These are phyloP conservation scores for Penicillium oxalicum DNA, from an alignment of 2,329 filamentous ascomycete species.

Conservation along the genomic window DNA sequence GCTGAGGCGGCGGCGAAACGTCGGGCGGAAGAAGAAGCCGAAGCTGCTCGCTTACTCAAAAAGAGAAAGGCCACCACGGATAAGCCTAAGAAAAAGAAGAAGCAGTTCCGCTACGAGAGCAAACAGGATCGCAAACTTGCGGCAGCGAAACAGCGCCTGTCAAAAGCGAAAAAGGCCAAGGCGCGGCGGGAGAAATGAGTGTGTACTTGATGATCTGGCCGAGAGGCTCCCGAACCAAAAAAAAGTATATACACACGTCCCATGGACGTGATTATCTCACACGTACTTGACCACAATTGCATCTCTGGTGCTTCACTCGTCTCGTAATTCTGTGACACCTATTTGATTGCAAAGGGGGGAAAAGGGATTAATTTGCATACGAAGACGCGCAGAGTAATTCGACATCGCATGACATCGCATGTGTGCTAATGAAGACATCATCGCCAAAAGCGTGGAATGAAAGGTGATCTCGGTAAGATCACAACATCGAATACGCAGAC, in stretches of 20 bases:
- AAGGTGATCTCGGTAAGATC: constrained; percentile 22
- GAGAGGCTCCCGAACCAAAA: background rate
- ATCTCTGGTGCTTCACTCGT: background rate
- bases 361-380: constrained; percentile 14
- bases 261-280: constrained; percentile 8
- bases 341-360: background rate
- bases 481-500: constrained; percentile 24
- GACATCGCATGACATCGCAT: constrained; percentile 12
- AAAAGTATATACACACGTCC: background rate
- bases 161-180: constrained; percentile 65
- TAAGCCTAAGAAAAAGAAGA: constrained; percentile 72
- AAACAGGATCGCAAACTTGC: constrained; percentile 69
- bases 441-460: constrained; percentile 13
- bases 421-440: constrained; percentile 16
- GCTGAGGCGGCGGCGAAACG: constrained; percentile 28
- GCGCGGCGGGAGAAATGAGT: constrained; percentile 40
- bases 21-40: constrained; percentile 19
- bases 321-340: too few relatives aligned
- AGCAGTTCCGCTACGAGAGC: constrained; percentile 87
- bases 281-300: constrained; percentile 2
- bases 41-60: constrained; percentile 40
- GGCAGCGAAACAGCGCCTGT: constrained; percentile 57
- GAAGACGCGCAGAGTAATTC: constrained; percentile 12
- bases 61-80: constrained; percentile 40
- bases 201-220: background rate